Conservation (phyloP, 768 basidiomycete species). For the Boletus speciosus region DNA sequence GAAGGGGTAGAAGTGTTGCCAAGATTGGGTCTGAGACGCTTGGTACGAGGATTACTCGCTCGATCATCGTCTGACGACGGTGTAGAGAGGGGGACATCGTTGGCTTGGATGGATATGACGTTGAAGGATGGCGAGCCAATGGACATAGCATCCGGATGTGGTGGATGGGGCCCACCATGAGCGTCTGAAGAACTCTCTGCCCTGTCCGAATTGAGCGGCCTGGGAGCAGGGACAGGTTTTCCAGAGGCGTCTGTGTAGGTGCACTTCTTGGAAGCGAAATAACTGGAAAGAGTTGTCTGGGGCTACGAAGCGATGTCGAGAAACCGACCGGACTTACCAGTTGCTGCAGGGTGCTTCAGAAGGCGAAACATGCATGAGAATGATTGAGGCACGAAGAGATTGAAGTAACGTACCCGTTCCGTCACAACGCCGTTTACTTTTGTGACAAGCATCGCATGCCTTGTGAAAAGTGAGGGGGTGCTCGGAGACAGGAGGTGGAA, state of each 20-base stretch:
- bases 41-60: slow-evolving; percentile 41
- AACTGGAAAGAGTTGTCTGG: slow-evolving; percentile 40
- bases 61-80: slow-evolving; percentile 41
- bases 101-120: slow-evolving; percentile 7
- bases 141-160: slow-evolving; percentile 13
- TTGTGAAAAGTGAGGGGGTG: slow-evolving; percentile 20
- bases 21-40: slow-evolving; percentile 47
- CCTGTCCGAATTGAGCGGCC: slow-evolving; percentile 45
- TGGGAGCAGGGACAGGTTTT: slow-evolving; percentile 73
- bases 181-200: slow-evolving; percentile 25
- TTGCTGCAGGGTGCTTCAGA: slow-evolving; percentile 73
- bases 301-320: not conserved
- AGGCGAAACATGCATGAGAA: slow-evolving; percentile 5
- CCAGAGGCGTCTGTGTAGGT: slow-evolving; percentile 79
- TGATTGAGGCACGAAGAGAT: slow-evolving; percentile 1
- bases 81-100: slow-evolving; percentile 9
- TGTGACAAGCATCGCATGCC: slow-evolving; percentile 83
- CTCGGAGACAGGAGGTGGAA: not conserved
- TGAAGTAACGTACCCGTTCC: slow-evolving; percentile 57
- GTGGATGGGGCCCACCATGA: slow-evolving; percentile 17
- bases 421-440: slow-evolving; percentile 80
- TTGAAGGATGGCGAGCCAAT: slow-evolving; percentile 15
- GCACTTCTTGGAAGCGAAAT: slow-evolving; percentile 77
- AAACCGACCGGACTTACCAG: slow-evolving; percentile 46
- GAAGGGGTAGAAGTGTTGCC: slow-evolving; percentile 36